phyloP scores from a whole-genome alignment of 2,329 filamentous ascomycete species.

The Sporothrix dimorphospora region DNA sequence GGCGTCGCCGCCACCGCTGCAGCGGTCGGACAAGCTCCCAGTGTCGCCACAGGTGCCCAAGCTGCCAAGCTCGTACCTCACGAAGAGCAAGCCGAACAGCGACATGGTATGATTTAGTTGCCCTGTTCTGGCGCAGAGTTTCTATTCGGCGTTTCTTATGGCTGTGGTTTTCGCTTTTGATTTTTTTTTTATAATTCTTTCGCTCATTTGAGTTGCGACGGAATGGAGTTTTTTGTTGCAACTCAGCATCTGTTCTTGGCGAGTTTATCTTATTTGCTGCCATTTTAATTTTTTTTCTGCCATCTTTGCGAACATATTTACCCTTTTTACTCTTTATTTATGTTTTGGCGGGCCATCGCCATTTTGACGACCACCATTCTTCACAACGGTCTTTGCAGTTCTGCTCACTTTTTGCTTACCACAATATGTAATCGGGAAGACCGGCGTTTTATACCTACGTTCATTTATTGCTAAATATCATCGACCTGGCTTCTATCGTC shows the following conservation, averaged over 20 bases:
- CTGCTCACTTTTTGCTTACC: not conserved
- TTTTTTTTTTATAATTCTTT: not conserved
- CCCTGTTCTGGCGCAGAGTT: not conserved
- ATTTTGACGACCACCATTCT: not conserved
- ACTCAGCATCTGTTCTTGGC: constrained; percentile 1
- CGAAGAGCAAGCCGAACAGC: constrained; percentile 31
- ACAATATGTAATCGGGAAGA: not conserved
- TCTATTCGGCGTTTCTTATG: not conserved
- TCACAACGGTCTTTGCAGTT: not conserved
- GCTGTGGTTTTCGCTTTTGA: not conserved
- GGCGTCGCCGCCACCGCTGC: constrained; percentile 10
- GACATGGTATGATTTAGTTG: constrained; percentile 33
- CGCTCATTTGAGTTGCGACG: not conserved
- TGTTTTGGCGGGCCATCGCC: not conserved
- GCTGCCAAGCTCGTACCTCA: constrained; percentile 37
- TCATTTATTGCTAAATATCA: not conserved
- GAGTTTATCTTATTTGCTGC: not conserved
- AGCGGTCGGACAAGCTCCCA: constrained; percentile 33
- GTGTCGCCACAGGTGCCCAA: constrained; percentile 37
- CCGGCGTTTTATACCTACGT: constrained; percentile 7
- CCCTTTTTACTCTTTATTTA: not conserved
- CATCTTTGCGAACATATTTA: not conserved
- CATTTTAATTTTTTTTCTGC: constrained; percentile 19
- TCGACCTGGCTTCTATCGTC: not conserved
- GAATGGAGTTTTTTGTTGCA: not conserved